Base-by-base conservation (phyloP, 2,329 filamentous ascomycete species). In the Chrysosphaeria jannelii region DNA sequence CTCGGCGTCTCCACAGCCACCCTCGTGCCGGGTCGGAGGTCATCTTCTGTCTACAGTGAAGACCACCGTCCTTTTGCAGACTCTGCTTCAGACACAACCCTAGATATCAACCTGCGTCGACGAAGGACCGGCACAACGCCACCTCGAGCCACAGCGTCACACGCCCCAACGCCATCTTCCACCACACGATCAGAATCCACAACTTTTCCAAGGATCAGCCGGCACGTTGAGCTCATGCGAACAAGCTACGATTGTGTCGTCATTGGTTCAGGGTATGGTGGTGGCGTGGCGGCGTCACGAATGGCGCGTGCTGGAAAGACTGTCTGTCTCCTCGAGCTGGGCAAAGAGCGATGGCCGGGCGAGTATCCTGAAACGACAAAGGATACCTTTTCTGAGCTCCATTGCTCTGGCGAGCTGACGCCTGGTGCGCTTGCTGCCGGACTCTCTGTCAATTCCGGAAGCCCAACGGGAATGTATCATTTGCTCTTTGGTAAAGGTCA, bases 181-280 rank as follows among this genome's bases (percentile, higher is more conserved):
- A 34, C 49, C 30, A 50, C 45, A 38, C 49, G 42, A 45, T 41
- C 26, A 33, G 42, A 18, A 36, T 37, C 16, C 7, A 7, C 19
- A 5, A 13, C 22, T 2, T 61, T 51, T 29, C 57, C 57, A 2
- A 48, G 57, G 2, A 52, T 65, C 28, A 57, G 56, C 12, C 53
- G 48, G 28, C 50, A 56, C 0, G 48, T 65, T 8, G 53, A 63
- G 34, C 40, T 62, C 13, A 51, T 68, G 36, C 47, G 52, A 13
- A 42, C 45, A 26, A 42, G 43, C 5, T 71, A 72, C 32, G 65
- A 71, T 39, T 56, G 56, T 19, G 51, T 72, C 8, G 59, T 71
- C 14, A 57, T 71, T 27, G 65, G 66, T 2, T 68, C 62, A 7
- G 66, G 66, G 1, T 72, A 71, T 37, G 66, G 66, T 13, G 64